phyloP scores from a whole-genome alignment of 2,329 filamentous ascomycete species.

The Hymenotorrendiella dingleyae region DNA sequence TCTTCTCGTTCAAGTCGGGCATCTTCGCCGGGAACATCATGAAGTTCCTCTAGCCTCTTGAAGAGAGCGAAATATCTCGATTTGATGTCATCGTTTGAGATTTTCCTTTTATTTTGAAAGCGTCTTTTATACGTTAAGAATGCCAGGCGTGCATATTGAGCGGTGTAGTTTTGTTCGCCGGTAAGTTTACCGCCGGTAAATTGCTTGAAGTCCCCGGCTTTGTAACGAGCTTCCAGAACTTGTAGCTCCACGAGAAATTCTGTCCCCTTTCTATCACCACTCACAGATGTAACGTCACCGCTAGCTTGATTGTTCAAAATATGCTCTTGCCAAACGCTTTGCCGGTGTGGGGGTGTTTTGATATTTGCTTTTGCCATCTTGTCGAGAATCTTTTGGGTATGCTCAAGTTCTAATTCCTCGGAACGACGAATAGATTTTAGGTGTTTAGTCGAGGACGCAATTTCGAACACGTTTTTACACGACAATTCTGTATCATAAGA shows the following conservation, averaged over 20 bases:
- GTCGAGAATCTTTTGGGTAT: conserved; percentile 34
- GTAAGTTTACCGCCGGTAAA: too few relatives aligned
- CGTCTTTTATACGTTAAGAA: too few relatives aligned
- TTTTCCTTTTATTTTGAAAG: too few relatives aligned
- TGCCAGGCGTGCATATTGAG: too few relatives aligned
- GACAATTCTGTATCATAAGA: conserved; percentile 55
- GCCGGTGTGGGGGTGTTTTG: neutral
- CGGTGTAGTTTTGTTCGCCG: too few relatives aligned
- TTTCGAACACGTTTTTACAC: conserved; percentile 53
- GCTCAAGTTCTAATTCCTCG: conserved; percentile 42
- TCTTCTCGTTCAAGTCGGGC: conserved; percentile 20
- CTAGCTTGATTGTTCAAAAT: neutral
- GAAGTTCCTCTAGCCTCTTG: conserved; percentile 2
- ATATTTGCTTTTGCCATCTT: conserved; percentile 38
- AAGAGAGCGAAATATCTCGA: conserved; percentile 2
- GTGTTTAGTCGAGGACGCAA: conserved; percentile 39
- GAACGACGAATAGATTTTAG: conserved; percentile 34
- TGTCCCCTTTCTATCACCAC: neutral
- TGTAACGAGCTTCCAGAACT: conserved; percentile 7
- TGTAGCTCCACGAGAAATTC: conserved; percentile 7
- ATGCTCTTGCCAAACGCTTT: conserved; percentile 16
- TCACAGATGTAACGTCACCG: neutral
- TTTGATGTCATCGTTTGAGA: neutral
- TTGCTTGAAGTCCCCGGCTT: conserved; percentile 6
- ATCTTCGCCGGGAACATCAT: neutral